Percentiles rank a stretch among this genome's conserved stretches.
phyloP scores from a whole-genome alignment of 2,329 filamentous ascomycete species.

The Calonectria honghensis region DNA sequence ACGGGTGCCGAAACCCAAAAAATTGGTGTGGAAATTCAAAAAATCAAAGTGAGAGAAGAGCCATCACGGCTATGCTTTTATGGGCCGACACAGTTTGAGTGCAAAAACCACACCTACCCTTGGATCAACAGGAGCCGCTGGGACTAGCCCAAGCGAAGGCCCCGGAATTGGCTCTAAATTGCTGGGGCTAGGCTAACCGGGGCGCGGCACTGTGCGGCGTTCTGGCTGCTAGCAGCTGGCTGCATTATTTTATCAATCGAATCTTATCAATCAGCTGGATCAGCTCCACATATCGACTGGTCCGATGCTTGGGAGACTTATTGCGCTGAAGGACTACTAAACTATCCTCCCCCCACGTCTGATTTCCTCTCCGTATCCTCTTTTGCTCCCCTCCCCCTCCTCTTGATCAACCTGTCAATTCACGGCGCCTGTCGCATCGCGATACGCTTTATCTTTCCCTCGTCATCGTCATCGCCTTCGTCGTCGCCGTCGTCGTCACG shows the following conservation, averaged over 20 bases:
- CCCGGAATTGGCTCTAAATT: slow-evolving; percentile 23
- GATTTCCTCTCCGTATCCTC: slow-evolving; percentile 45
- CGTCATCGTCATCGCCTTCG: slow-evolving; percentile 10
- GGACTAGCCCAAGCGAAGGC: slow-evolving; percentile 16
- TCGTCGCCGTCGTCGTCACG: neutral
- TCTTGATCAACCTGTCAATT: slow-evolving; percentile 33
- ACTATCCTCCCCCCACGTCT: slow-evolving; percentile 54
- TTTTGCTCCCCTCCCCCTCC: slow-evolving; percentile 38
- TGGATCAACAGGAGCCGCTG: slow-evolving; percentile 32
- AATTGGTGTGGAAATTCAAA: neutral
- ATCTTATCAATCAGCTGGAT: slow-evolving; percentile 70
- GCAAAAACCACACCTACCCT: slow-evolving; percentile 7
- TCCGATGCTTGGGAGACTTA: slow-evolving; percentile 14
- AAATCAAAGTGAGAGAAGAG: slow-evolving; percentile 2
- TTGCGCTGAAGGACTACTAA: slow-evolving; percentile 55
- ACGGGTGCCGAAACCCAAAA: neutral
- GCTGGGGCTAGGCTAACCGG: slow-evolving; percentile 24
- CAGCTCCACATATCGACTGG: slow-evolving; percentile 53
- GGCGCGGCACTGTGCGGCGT: slow-evolving; percentile 45
- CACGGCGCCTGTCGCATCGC: slow-evolving; percentile 28
- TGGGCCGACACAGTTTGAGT: slow-evolving; percentile 18
- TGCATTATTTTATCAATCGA: slow-evolving; percentile 64
- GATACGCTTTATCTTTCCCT: slow-evolving; percentile 40
- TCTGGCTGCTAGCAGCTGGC: slow-evolving; percentile 24
- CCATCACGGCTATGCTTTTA: neutral